These are phyloP conservation scores for Boletellus ananas DNA, from an alignment of 768 basidiomycete species.

Conservation along the genomic window DNA sequence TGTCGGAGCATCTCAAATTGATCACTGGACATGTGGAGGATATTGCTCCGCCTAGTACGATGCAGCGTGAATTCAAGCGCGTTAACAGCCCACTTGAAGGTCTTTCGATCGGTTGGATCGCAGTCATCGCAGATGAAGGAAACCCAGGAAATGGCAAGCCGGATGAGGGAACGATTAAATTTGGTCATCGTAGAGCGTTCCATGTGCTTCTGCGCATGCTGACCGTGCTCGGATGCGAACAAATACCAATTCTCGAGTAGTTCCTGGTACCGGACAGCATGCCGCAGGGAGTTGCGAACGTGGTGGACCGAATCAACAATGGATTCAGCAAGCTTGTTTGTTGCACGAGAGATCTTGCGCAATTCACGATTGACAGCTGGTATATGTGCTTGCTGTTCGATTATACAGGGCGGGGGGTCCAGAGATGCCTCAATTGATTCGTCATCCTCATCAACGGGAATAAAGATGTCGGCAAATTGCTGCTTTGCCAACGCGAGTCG, in stretches of 20 bases:
- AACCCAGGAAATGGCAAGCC: slow-evolving; percentile 95
- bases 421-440: slow-evolving; percentile 43
- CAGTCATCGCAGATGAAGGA: slow-evolving; percentile 98
- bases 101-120: slow-evolving; percentile 90
- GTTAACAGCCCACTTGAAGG: slow-evolving; percentile 97
- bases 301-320: slow-evolving; percentile 90
- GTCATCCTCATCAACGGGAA: slow-evolving; percentile 62
- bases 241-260: slow-evolving; percentile 90
- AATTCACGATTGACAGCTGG: slow-evolving; percentile 87
- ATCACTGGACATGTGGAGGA: slow-evolving; percentile 79
- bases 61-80: slow-evolving; percentile 90
- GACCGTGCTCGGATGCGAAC: slow-evolving; percentile 95
- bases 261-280: slow-evolving; percentile 70
- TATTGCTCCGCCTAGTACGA: slow-evolving; percentile 83
- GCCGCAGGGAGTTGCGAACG: slow-evolving; percentile 65
- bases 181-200: slow-evolving; percentile 64
- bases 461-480: slow-evolving; percentile 63
- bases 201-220: slow-evolving; percentile 86
- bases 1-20: slow-evolving; percentile 89
- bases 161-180: slow-evolving; percentile 82
- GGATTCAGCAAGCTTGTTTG: slow-evolving; percentile 85
- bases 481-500: slow-evolving; percentile 76
- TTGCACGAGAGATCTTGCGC: slow-evolving; percentile 84
- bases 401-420: slow-evolving; percentile 46
- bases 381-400: slow-evolving; percentile 86